A percentile compares a stretch with the other conserved stretches of the same genome.
These are phyloP conservation scores for Fusarium beomiforme DNA, from an alignment of 2,329 filamentous ascomycete genomes.

Conservation along the genomic window DNA sequence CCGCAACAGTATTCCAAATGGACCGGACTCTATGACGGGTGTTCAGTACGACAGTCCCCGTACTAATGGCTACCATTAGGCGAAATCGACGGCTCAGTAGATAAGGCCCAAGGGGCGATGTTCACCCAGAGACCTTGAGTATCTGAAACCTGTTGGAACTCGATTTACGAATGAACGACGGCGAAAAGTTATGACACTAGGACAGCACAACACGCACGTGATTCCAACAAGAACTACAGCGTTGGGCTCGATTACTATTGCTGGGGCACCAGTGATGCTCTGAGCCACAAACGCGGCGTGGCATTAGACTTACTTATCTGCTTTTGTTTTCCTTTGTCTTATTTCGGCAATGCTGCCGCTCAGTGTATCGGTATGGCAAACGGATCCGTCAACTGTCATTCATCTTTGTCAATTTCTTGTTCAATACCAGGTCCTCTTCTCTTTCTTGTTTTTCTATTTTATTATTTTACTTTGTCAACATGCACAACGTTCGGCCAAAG, in stretches of 20 bases:
- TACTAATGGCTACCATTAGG: constrained; percentile 58
- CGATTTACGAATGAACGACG: constrained; percentile 42
- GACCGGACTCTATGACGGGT: constrained; percentile 71
- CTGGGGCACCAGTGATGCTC: constrained; percentile 5
- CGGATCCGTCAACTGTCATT: constrained; percentile 13
- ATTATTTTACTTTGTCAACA: not conserved
- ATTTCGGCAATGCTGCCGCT: constrained; percentile 6
- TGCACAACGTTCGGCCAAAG: constrained; percentile 4
- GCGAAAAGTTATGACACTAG: constrained; percentile 41
- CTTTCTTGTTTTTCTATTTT: not conserved
- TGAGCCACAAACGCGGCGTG: constrained; percentile 27
- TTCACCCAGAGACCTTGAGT: not conserved
- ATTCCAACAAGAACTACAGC: constrained; percentile 20
- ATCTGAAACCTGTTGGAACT: constrained; percentile 28
- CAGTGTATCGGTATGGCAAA: constrained; percentile 32
- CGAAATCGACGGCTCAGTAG: constrained; percentile 45
- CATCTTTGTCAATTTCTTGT: constrained; percentile 18
- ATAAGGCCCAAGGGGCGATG: not conserved
- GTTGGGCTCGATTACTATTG: constrained; percentile 14
- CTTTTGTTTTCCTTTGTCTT: constrained; percentile 21
- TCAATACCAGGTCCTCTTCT: constrained; percentile 16
- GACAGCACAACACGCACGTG: constrained; percentile 16
- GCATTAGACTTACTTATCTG: constrained; percentile 29
- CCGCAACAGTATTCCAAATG: constrained; percentile 54
- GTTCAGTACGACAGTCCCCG: constrained; percentile 68